Evolutionary conservation across 345 rosid genomes (phyloP), one percentile per base, ranked within the genome.

Genomic region (Bruguiera parviflora): DNA sequence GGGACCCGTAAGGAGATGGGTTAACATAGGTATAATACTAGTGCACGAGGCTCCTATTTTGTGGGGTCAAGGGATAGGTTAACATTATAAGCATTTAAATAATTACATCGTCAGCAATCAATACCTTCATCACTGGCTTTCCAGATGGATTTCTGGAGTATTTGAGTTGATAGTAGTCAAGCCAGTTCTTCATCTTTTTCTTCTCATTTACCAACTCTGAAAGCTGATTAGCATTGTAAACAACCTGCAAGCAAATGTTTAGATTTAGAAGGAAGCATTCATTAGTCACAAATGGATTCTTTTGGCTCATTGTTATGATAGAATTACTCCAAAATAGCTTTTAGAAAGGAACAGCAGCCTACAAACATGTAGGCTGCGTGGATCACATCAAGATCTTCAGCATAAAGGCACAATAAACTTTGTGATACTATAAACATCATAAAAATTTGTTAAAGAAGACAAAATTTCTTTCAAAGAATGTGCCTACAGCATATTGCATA

Each of bases 121-220:
- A 35, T 67, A 92, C 97, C 96, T 89, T 94, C 27, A 69, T 52
- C 19, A 64, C 3, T 28, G 93, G 92, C 75, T 73, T 88, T 68
- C 57, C 78, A 53, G 85, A 78, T 65, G 80, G 87, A 66, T 86
- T 82, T 74, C 96, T 89, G 47, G 85, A 62, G 68, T 87, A 80
- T 73, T 87, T 91, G 59, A 87, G 85, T 64, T 94, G 92, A 80
- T 89, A 85, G 79, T 74, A 91, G 72, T 89, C 93, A 46, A 91
- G 87, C 97, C 96, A 94, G 61, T 94, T 94, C 82, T 83, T 87
- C 79, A 81, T 66, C 5, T 78, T 85, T 28, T 87, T 87, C 88
- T 82, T 91, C 84, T 88, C 74, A 20, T 80, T 64, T 47, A 86
- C 90, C 53, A 91, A 70, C 61, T 84, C 74, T 0, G 96, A 87